Evolutionary conservation across 768 basidiomycete genomes (phyloP).

Genomic region (Heimioporus sp.): DNA sequence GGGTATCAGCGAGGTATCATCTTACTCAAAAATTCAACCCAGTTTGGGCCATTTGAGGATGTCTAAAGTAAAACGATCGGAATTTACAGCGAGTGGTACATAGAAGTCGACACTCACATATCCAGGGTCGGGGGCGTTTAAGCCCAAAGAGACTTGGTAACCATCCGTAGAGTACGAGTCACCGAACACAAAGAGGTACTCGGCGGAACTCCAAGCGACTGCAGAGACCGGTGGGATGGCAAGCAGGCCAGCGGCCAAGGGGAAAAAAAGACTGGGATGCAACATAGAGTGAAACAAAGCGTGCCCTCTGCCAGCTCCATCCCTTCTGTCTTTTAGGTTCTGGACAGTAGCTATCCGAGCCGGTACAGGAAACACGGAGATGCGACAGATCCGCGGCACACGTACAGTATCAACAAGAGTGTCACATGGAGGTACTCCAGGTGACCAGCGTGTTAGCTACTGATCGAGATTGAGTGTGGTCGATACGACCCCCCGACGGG

Average conservation of each 20-base stretch:
- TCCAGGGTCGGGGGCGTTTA: constrained; percentile 50
- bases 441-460: too few relatives aligned
- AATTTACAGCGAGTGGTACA: constrained; percentile 3
- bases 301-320: too few relatives aligned
- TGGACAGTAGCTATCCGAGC: too few relatives aligned
- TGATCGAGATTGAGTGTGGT: background rate
- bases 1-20: background rate
- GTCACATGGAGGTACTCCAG: too few relatives aligned
- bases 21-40: constrained; percentile 54
- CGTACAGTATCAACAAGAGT: too few relatives aligned
- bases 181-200: constrained; percentile 60
- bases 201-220: constrained; percentile 49
- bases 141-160: constrained; percentile 56
- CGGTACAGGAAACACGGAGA: too few relatives aligned
- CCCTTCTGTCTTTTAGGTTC: too few relatives aligned
- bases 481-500: constrained; percentile 4
- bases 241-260: constrained; percentile 3
- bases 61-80: constrained; percentile 38
- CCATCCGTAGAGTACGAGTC: constrained; percentile 63
- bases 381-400: too few relatives aligned
- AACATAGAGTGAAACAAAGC: constrained; percentile 9
- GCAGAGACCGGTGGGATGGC: constrained; percentile 13
- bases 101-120: constrained; percentile 37
- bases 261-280: background rate
- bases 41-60: constrained; percentile 62